A percentile compares a stretch with the other conserved stretches of the same genome.
Conservation (phyloP, 345 rosid species). For the Moricandia arvensis region DNA sequence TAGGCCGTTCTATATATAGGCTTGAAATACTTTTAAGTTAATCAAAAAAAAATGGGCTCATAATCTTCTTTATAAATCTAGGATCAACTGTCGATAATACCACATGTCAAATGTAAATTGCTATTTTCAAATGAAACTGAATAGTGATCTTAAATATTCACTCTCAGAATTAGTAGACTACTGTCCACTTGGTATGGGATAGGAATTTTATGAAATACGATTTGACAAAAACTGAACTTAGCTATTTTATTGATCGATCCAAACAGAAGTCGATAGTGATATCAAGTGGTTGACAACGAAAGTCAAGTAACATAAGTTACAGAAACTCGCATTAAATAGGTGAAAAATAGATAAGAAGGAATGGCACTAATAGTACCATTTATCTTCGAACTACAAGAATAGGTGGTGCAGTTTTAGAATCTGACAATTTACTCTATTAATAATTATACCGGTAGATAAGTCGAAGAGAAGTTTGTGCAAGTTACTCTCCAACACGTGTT, state of each 20-base stretch:
- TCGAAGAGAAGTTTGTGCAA: background rate
- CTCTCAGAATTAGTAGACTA: no score
- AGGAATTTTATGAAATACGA: no score
- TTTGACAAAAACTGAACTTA: background rate
- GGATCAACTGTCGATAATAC: background rate
- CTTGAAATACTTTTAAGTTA: no score
- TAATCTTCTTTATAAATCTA: background rate
- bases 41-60: background rate
- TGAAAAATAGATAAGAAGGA: background rate
- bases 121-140: background rate
- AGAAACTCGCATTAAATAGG: background rate
- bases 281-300: background rate
- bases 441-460: background rate
- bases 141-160: background rate
- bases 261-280: background rate
- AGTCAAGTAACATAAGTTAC: background rate
- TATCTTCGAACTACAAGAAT: background rate
- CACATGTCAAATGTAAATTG: background rate
- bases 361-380: background rate
- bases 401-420: background rate
- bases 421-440: background rate
- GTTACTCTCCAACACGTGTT: slow-evolving; percentile 9
- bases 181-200: no score
- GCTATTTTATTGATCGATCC: background rate
- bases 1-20: no score